A percentile compares a stretch with the other conserved stretches of the same genome.
These are phyloP conservation scores for Aureobasidium melanogenum DNA, from an alignment of 2,329 filamentous ascomycete species.

Conservation along the genomic window DNA sequence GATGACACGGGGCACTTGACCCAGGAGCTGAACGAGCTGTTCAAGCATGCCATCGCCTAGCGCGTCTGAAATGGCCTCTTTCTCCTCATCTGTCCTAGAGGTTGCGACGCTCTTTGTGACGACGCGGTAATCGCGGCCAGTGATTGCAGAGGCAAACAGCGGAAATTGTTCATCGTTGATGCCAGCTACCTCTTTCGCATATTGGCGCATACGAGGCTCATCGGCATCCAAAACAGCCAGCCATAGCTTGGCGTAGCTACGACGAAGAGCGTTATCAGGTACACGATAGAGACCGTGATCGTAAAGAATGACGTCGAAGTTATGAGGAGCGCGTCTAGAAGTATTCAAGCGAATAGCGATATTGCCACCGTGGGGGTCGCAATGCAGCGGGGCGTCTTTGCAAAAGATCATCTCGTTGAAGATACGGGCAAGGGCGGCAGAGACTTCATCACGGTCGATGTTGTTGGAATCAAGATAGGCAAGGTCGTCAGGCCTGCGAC, in stretches of 20 bases:
- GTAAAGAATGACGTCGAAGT: constrained; percentile 94
- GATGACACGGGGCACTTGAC: constrained; percentile 83
- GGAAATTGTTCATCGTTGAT: constrained; percentile 86
- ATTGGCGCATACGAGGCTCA: constrained; percentile 74
- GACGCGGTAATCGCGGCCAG: constrained; percentile 79
- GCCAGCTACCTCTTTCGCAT: constrained; percentile 80
- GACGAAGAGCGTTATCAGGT: constrained; percentile 67
- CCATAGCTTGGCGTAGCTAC: constrained; percentile 95
- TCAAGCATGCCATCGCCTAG: constrained; percentile 82
- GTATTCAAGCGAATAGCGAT: constrained; percentile 79
- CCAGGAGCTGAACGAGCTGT: constrained; percentile 79
- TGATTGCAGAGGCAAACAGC: constrained; percentile 92
- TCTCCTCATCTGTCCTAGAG: constrained; percentile 64
- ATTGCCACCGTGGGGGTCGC: constrained; percentile 94
- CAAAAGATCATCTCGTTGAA: constrained; percentile 99
- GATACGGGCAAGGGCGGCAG: constrained; percentile 76
- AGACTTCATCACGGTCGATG: constrained; percentile 93
- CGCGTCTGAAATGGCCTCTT: constrained; percentile 74
- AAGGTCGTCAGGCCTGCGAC: constrained; percentile 80
- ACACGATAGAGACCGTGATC: constrained; percentile 95
- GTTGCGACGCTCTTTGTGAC: constrained; percentile 51
- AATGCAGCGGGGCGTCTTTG: constrained; percentile 78
- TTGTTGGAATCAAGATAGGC: constrained; percentile 73
- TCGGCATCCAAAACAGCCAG: constrained; percentile 89
- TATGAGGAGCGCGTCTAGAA: constrained; percentile 48